phyloP scores from a whole-genome alignment of 2,329 filamentous ascomycete species.

The Hawksworthiomyces lignivorus region DNA sequence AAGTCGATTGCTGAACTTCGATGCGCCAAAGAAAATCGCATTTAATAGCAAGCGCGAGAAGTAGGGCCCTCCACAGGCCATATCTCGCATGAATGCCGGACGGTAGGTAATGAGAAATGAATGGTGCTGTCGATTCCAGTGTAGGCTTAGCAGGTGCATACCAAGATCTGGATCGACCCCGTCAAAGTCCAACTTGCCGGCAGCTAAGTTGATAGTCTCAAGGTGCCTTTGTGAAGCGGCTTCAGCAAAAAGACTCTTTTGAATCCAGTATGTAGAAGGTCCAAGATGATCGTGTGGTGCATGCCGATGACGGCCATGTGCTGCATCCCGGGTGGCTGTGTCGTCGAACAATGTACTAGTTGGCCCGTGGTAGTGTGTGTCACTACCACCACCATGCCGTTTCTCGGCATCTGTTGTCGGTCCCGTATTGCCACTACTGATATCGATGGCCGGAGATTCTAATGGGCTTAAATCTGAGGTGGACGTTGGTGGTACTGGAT shows the following conservation, averaged over 20 bases:
- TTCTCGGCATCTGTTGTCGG: constrained; percentile 17
- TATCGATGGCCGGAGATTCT: too few relatives aligned
- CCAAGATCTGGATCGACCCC: constrained; percentile 44
- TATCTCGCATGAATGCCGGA: constrained; percentile 43
- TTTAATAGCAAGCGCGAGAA: constrained; percentile 36
- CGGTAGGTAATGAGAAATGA: constrained; percentile 42
- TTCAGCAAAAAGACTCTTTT: constrained; percentile 38
- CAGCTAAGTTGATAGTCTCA: constrained; percentile 37
- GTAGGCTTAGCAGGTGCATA: constrained; percentile 41
- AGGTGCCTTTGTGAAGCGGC: constrained; percentile 41
- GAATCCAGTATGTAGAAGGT: constrained; percentile 30
- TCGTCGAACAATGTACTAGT: constrained; percentile 43
- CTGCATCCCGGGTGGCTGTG: constrained; percentile 5
- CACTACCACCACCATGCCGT: constrained; percentile 20
- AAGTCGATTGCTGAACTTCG: constrained; percentile 36
- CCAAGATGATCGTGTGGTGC: constrained; percentile 17
- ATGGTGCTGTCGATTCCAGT: constrained; percentile 48
- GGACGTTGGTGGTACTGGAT: too few relatives aligned
- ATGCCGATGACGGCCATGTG: constrained; percentile 15
- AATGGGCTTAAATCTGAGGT: too few relatives aligned
- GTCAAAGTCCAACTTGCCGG: constrained; percentile 45
- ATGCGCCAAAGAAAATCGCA: constrained; percentile 13
- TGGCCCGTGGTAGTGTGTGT: constrained; percentile 40
- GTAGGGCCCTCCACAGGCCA: constrained; percentile 46
- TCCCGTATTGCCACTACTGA: constrained; percentile 21